Base-by-base conservation (phyloP, 345 rosid genomes). In the Gossypium thurberi region DNA sequence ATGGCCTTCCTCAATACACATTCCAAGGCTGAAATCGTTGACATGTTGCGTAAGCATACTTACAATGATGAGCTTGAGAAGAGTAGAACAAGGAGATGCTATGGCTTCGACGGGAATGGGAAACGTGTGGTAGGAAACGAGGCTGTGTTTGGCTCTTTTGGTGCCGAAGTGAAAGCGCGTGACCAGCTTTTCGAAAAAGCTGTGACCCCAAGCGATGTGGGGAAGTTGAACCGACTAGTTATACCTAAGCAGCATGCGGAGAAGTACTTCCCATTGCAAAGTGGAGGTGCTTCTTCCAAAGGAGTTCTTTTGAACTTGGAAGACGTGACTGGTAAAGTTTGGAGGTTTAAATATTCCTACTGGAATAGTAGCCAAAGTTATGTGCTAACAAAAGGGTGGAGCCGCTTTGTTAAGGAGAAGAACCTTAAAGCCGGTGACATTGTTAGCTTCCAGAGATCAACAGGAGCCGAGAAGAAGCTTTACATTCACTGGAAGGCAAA, bases 201-300 rank as follows among this genome's bases (percentile, higher is more conserved):
- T n/a, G 90, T 90, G 15, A 94, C 98, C 18, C 97, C 97, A 0
- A 94, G 98, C 76, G 98, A 94, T 73, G 98, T 94, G 2, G 98
- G 98, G 57, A 91, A 94, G 83, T 79, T 94, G 40, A 33, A 33
- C 40, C 40, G 40, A 33, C 40, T 33, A 33, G 40, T 33, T 33
- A 33, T 33, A 33, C 98, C 98, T 2, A 94, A 91, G 72, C 96
- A 90, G 69, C 96, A 94, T 71, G 98, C 98, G 17, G 91, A 87
- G 81, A 89, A 82, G 83, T 87, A 89, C 85, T 85, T 89, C 64
- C 91, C 93, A 53, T 74, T 84, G 55, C 81, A 83, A 71, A 78
- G 71, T 26, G 71, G 71, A 26, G 76, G 71, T 81, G 79, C 72
- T 11, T 75, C 85, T 21, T 82, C 82, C 0, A 89, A 87, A 74